phyloP scores from a whole-genome alignment of 2,329 filamentous ascomycete species.

The Thielaviopsis populi region DNA sequence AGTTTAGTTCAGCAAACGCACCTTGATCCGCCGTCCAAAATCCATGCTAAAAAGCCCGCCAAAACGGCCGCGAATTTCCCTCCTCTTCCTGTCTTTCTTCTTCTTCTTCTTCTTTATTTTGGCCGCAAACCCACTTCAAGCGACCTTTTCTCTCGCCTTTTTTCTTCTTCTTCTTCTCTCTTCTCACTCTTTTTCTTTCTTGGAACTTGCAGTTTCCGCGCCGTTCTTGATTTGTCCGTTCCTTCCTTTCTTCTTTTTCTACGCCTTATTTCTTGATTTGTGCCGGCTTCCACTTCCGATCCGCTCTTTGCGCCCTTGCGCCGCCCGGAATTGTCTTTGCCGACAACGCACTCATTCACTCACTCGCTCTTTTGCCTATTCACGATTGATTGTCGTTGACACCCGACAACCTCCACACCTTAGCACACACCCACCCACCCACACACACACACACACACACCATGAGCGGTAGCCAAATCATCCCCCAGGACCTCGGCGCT shows the following conservation, averaged over 20 bases:
- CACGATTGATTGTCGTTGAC: background rate
- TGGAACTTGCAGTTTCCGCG: background rate
- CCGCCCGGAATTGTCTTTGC: background rate
- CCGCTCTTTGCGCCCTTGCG: conserved; percentile 2
- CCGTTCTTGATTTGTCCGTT: background rate
- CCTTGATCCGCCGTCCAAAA: conserved; percentile 2
- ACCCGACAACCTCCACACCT: background rate
- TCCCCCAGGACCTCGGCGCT: conserved; percentile 12
- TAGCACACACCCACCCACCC: background rate
- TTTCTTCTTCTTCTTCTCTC: background rate
- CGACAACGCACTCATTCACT: background rate
- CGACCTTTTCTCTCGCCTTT: background rate
- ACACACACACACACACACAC: background rate
- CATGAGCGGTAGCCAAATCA: background rate
- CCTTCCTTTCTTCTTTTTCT: background rate
- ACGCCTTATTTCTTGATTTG: background rate
- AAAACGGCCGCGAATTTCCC: background rate
- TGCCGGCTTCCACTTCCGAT: background rate
- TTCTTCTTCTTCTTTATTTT: background rate
- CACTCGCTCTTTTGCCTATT: no score
- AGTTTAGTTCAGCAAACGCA: conserved; percentile 1
- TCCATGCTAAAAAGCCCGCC: conserved; percentile 2
- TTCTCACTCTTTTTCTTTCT: background rate
- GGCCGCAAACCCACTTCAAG: background rate
- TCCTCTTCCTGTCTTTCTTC: background rate